A percentile compares a stretch with the other conserved stretches of the same genome.
Evolutionary conservation across 2,329 filamentous ascomycete species (phyloP).

Genomic region (Cladosporium sp.): DNA sequence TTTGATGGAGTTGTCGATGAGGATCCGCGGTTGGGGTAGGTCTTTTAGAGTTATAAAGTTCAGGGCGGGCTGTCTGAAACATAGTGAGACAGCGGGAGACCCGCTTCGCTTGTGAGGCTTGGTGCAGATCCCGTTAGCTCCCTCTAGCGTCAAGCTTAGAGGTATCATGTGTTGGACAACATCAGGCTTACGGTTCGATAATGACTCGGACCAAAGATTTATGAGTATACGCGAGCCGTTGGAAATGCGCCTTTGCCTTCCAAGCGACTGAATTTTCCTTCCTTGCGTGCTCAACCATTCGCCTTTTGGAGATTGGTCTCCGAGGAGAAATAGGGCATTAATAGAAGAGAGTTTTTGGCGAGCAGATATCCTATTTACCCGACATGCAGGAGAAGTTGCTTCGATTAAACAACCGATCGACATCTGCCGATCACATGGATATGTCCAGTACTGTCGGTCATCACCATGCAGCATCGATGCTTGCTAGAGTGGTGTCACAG

Average conservation of each 20-base stretch:
- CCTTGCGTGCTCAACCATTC: not conserved
- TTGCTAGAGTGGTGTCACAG: not conserved
- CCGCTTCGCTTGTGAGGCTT: not conserved
- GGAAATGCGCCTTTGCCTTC: not conserved
- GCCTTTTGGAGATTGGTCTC: not conserved
- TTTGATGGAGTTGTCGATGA: not conserved
- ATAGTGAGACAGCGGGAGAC: not conserved
- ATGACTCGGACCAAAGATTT: not conserved
- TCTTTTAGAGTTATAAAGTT: not conserved
- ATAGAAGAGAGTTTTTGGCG: not conserved
- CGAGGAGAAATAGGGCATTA: not conserved
- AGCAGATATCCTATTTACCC: not conserved
- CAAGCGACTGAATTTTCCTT: not conserved
- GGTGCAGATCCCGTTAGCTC: conserved; percentile 1
- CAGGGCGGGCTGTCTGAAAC: not conserved
- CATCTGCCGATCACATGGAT: not conserved
- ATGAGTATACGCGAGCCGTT: not conserved
- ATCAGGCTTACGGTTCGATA: no score
- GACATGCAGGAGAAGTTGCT: not conserved
- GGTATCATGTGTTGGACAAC: not conserved
- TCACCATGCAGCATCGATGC: not conserved
- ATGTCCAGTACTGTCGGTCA: not conserved
- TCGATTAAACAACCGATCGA: not conserved
- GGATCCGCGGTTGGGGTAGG: not conserved
- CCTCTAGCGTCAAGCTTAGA: not conserved